phyloP scores from a whole-genome alignment of 2,329 filamentous ascomycete genomes.

The Nemania serpens region DNA sequence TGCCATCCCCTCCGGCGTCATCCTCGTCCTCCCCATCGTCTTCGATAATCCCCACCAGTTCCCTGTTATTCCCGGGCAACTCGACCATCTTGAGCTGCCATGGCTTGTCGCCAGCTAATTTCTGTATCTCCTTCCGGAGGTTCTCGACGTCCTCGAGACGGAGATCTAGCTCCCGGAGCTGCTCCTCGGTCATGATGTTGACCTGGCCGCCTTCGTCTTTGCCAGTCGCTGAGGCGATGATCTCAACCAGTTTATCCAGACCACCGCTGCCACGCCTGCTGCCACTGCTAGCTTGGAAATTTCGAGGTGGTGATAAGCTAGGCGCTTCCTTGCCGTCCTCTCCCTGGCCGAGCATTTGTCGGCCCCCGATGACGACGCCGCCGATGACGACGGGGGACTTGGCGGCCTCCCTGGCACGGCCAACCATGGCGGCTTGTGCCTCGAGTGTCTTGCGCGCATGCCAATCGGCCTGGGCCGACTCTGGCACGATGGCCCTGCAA shows the following conservation, averaged over 20 bases:
- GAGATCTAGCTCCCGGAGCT: constrained; percentile 71
- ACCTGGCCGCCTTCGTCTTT: constrained; percentile 65
- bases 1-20: constrained; percentile 30
- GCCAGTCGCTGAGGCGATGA: constrained; percentile 51
- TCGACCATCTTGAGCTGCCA: constrained; percentile 86
- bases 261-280: constrained; percentile 29
- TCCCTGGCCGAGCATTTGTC: constrained; percentile 53
- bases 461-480: constrained; percentile 53
- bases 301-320: constrained; percentile 52
- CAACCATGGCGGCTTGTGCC: constrained; percentile 45
- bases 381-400: constrained; percentile 50
- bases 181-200: constrained; percentile 64
- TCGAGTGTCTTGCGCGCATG: constrained; percentile 45
- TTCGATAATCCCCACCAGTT: constrained; percentile 73
- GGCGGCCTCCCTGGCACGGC: constrained; percentile 33
- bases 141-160: constrained; percentile 70
- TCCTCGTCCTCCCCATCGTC: constrained; percentile 57
- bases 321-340: constrained; percentile 54
- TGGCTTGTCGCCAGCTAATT: constrained; percentile 69
- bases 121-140: constrained; percentile 69
- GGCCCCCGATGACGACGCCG: constrained; percentile 58
- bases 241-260: constrained; percentile 45
- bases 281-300: constrained; percentile 41
- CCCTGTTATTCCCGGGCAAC: constrained; percentile 61
- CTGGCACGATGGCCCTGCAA: constrained; percentile 72